Base-by-base conservation (phyloP, 345 rosid species). In the Gossypium thurberi region DNA sequence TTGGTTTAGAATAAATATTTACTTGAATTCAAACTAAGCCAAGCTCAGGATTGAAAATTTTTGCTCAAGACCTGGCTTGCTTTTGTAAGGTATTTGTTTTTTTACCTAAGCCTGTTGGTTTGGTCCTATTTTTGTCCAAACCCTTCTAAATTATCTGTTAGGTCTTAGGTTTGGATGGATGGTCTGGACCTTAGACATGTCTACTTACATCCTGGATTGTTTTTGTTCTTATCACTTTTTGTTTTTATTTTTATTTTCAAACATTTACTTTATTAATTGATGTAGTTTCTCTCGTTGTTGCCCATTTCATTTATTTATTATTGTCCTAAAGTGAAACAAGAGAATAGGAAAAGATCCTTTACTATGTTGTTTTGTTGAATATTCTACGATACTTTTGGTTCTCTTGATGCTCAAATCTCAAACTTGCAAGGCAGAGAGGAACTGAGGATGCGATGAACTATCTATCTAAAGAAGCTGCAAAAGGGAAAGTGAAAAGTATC, bases 361-460 rank as follows among this genome's bases (percentile, higher is more conserved):
- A 26, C 47, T 17, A 60, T 51, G 73, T 25, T 28, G 28, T 77
- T 44, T 6, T 58, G 51, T 58, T 66, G 55, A 21, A 48, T 1
- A 48, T 8, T 26, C 43, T 15, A 1, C 42, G 11, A 21, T 23
- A 66, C 8, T 17, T 20, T 23, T 21, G 26, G 66, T 69, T 58
- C 71, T 48, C 47, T 42, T 73, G 73, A 51, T 67, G 52, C 76
- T 80, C 26, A 69, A 67, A 62, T 42, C n/a, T 57, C 25, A 75
- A 69, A 28, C 70, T 4, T 79, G 70, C 37, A 61, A 10, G 76
- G 77, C 88, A 91, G 98, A 91, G 99, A 80, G 99, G 99, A 80
- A 84, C 96, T 11, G 99, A 90, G 84, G 96, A 91, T 85, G 99
- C 83, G 18, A 90, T 92, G 97, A 88, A 88, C 78, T 89, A 87